phyloP scores from a whole-genome alignment of 208 protist genomes.

The Polymyxa betae region DNA sequence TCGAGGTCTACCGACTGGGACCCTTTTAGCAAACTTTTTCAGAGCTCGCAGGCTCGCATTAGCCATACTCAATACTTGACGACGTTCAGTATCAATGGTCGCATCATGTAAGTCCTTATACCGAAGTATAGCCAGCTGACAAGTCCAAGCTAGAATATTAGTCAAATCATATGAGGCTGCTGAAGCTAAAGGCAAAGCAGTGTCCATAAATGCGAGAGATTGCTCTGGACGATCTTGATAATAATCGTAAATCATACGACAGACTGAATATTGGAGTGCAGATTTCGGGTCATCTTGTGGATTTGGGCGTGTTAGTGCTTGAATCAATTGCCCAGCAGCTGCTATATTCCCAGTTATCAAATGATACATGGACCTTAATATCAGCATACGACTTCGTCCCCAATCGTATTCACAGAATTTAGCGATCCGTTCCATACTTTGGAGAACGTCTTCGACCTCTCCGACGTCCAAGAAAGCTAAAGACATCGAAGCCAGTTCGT shows the following conservation, averaged over 20 bases:
- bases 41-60: neutral
- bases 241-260: slow-evolving; percentile 19
- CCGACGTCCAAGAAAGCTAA: neutral
- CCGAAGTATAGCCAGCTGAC: neutral
- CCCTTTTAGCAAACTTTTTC: neutral
- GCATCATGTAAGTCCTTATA: neutral
- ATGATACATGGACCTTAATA: neutral
- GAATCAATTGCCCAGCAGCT: neutral
- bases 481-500: neutral
- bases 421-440: neutral
- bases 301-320: neutral
- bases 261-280: neutral
- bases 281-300: neutral
- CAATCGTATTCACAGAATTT: neutral
- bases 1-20: neutral
- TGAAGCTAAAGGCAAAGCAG: neutral
- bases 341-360: neutral
- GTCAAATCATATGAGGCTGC: neutral
- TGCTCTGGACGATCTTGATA: neutral
- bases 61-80: neutral
- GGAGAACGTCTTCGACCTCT: neutral
- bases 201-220: neutral
- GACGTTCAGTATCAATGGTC: neutral
- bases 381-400: neutral
- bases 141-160: neutral